These are phyloP conservation scores for Backusella mclennaniae DNA, from an alignment of 192 early-diverging fungal genomes.

Conservation along the genomic window DNA sequence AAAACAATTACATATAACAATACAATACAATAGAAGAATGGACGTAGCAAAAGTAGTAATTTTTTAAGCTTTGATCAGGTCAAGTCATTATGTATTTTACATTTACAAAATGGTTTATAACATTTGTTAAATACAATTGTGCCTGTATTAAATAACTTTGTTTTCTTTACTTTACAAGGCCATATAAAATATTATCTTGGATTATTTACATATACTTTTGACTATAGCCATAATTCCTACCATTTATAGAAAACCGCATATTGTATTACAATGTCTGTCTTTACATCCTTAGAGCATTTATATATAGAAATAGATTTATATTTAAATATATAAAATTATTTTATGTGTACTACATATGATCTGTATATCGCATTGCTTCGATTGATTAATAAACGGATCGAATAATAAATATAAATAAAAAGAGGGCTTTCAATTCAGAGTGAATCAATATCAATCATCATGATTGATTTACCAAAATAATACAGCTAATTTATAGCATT, in stretches of 20 bases:
- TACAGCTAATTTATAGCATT: neutral
- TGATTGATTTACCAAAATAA: neutral
- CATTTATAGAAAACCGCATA: neutral
- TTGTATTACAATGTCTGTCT: conserved; percentile 7
- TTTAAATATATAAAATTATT: neutral
- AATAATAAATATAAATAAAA: neutral
- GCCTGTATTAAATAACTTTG: conserved; percentile 5
- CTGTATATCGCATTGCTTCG: neutral
- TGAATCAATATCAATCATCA: neutral
- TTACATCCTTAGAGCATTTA: neutral
- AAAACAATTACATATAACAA: neutral
- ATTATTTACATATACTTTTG: neutral
- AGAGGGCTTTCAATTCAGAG: neutral
- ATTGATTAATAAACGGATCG: neutral
- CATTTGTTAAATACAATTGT: conserved; percentile 3
- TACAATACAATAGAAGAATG: neutral
- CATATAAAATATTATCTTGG: neutral
- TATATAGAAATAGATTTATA: neutral
- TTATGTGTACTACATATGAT: neutral
- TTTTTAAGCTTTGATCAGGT: neutral
- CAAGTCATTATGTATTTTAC: neutral
- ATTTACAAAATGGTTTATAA: neutral
- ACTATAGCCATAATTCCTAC: neutral
- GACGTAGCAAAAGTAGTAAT: neutral
- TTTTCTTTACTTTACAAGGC: neutral